Conservation (phyloP, 352 stramenopile species). For the Pythium plurisporium region DNA sequence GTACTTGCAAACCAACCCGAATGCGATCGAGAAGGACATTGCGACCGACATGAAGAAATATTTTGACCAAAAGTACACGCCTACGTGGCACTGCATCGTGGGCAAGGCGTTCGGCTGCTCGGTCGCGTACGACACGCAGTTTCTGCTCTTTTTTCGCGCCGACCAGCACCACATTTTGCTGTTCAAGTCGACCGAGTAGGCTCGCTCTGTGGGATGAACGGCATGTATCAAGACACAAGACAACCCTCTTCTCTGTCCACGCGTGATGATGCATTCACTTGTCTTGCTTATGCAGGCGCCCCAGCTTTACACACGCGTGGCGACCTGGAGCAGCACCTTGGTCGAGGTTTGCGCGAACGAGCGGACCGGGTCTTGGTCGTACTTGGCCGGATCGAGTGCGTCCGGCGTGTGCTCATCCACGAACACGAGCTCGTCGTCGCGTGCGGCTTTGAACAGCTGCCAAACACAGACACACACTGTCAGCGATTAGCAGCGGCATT, state of each 20-base stretch:
- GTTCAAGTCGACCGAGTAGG: slow-evolving; percentile 79
- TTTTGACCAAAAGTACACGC: slow-evolving; percentile 96
- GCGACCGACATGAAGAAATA: slow-evolving; percentile 99
- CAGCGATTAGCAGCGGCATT: no score
- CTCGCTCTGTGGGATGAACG: no score
- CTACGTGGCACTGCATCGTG: slow-evolving; percentile 94
- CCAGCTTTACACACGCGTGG: slow-evolving; percentile 4
- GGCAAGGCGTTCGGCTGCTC: slow-evolving; percentile 88
- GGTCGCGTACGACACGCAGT: slow-evolving; percentile 88
- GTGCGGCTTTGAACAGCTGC: slow-evolving; percentile 65
- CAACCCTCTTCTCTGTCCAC: background rate
- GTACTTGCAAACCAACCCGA: slow-evolving; percentile 31
- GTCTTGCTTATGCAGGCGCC: background rate
- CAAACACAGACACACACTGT: background rate
- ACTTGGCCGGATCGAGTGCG: slow-evolving; percentile 31
- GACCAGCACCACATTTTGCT: slow-evolving; percentile 82
- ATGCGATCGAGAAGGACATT: slow-evolving; percentile 91
- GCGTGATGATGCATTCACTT: background rate
- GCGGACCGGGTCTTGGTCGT: slow-evolving; percentile 32
- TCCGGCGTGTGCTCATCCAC: slow-evolving; percentile 57
- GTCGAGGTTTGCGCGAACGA: slow-evolving; percentile 54
- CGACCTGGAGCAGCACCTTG: slow-evolving; percentile 48
- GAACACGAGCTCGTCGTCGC: slow-evolving; percentile 73
- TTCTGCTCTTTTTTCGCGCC: slow-evolving; percentile 82
- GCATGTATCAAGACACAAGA: no score